These are phyloP conservation scores for Amanita inopinata DNA, from an alignment of 768 basidiomycete species.

Conservation along the genomic window DNA sequence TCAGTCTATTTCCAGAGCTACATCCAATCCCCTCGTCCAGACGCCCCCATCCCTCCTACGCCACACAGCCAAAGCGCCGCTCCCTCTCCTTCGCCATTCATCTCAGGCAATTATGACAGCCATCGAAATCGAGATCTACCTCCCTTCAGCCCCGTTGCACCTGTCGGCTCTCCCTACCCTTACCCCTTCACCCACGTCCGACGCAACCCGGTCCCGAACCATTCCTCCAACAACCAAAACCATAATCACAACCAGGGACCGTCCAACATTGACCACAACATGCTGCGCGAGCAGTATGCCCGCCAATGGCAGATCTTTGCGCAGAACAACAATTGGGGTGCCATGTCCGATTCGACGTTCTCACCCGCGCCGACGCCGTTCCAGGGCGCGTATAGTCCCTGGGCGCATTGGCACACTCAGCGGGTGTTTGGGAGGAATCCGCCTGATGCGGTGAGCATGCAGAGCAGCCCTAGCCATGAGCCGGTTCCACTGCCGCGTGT, in stretches of 20 bases:
- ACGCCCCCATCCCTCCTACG: constrained; percentile 73
- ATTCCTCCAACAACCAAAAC: constrained; percentile 18
- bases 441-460: constrained; percentile 46
- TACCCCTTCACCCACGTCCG: constrained; percentile 70
- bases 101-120: constrained; percentile 37
- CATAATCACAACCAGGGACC: constrained; percentile 17
- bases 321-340: constrained; percentile 50
- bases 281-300: constrained; percentile 61
- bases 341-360: constrained; percentile 63
- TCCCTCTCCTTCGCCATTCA: constrained; percentile 60
- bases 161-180: constrained; percentile 69
- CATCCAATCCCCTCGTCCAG: constrained; percentile 51
- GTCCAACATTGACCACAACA: constrained; percentile 27
- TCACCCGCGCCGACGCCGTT: constrained; percentile 72
- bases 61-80: constrained; percentile 69
- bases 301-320: constrained; percentile 75
- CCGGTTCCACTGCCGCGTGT: constrained; percentile 43
- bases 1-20: constrained; percentile 52
- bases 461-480: constrained; percentile 64
- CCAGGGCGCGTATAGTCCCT: constrained; percentile 58
- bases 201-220: constrained; percentile 34
- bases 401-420: constrained; percentile 59
- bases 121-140: constrained; percentile 26
- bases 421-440: constrained; percentile 34
- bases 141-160: constrained; percentile 42